Conservation (phyloP, 2,329 filamentous ascomycete species). For the Aspergillus clavatus region DNA sequence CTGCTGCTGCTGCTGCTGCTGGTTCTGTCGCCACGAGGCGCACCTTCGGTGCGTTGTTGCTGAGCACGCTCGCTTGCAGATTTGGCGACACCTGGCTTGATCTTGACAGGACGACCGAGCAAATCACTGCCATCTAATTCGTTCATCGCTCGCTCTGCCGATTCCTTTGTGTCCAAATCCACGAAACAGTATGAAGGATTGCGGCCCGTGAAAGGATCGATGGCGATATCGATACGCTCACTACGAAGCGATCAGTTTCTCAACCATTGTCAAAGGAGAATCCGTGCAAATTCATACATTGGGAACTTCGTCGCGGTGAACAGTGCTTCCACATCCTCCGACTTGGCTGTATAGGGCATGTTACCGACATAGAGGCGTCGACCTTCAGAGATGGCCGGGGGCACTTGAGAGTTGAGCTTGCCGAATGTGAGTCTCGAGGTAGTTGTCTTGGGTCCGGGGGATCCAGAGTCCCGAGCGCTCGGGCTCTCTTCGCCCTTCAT, state of each 20-base stretch:
- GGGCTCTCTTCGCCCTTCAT: slow-evolving; percentile 36
- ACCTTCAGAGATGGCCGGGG: slow-evolving; percentile 37
- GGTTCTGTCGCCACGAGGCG: slow-evolving; percentile 17
- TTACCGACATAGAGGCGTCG: slow-evolving; percentile 52
- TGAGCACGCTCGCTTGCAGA: slow-evolving; percentile 28
- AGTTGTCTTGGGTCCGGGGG: slow-evolving; percentile 24
- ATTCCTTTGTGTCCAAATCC: slow-evolving; percentile 55
- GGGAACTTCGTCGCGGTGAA: slow-evolving; percentile 40
- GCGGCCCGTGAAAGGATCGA: slow-evolving; percentile 62
- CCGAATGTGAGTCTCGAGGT: slow-evolving; percentile 30
- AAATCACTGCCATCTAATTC: slow-evolving; percentile 53
- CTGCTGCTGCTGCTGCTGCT: slow-evolving; percentile 11
- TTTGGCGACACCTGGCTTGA: slow-evolving; percentile 62
- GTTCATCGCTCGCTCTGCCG: slow-evolving; percentile 55
- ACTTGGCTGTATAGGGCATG: slow-evolving; percentile 51
- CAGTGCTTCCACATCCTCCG: slow-evolving; percentile 46
- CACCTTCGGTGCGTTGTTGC: slow-evolving; percentile 14
- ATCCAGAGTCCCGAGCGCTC: slow-evolving; percentile 22
- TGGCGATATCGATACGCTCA: slow-evolving; percentile 61
- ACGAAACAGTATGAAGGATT: slow-evolving; percentile 74
- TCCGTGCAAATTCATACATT: slow-evolving; percentile 25
- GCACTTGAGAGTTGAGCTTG: slow-evolving; percentile 27
- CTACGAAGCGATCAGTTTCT: slow-evolving; percentile 32
- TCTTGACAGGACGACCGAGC: slow-evolving; percentile 56
- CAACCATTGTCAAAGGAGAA: slow-evolving; percentile 6